Evolutionary conservation across 2,329 filamentous ascomycete genomes (phyloP).

Genomic region (Leptographium lundbergii): DNA sequence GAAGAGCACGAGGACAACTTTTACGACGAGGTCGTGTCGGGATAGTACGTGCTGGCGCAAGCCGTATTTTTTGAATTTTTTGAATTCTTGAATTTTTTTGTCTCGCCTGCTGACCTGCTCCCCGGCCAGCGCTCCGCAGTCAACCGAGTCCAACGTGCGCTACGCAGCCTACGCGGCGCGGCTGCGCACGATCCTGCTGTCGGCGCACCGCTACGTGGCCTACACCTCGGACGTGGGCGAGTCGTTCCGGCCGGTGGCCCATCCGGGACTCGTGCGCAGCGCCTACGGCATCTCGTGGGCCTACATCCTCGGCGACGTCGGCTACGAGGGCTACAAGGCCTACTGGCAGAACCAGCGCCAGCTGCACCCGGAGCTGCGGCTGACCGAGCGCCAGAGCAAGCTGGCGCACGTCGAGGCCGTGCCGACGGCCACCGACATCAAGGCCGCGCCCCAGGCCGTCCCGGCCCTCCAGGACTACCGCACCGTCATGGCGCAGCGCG

Average conservation of each 20-base stretch:
- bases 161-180: slow-evolving; percentile 89
- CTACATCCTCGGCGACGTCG: slow-evolving; percentile 82
- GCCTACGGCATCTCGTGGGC: slow-evolving; percentile 90
- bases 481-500: slow-evolving; percentile 81
- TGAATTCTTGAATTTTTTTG: neutral
- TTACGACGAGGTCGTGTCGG: slow-evolving; percentile 65
- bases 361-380: slow-evolving; percentile 52
- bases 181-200: slow-evolving; percentile 73
- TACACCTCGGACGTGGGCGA: slow-evolving; percentile 97
- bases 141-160: slow-evolving; percentile 73
- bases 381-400: slow-evolving; percentile 36
- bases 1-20: slow-evolving; percentile 55
- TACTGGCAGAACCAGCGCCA: slow-evolving; percentile 75
- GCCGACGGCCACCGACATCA: slow-evolving; percentile 12
- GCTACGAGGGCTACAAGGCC: slow-evolving; percentile 88
- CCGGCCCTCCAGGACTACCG: slow-evolving; percentile 79
- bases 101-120: neutral
- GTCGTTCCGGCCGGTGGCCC: slow-evolving; percentile 84
- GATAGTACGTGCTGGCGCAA: slow-evolving; percentile 60
- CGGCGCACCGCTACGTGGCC: slow-evolving; percentile 89
- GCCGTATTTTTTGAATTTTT: neutral
- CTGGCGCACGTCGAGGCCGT: slow-evolving; percentile 26
- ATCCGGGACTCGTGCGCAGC: slow-evolving; percentile 65
- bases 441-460: slow-evolving; percentile 27
- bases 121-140: slow-evolving; percentile 49